Evolutionary conservation across 2,329 filamentous ascomycete species (phyloP).

Genomic region (Neonectria punicea): DNA sequence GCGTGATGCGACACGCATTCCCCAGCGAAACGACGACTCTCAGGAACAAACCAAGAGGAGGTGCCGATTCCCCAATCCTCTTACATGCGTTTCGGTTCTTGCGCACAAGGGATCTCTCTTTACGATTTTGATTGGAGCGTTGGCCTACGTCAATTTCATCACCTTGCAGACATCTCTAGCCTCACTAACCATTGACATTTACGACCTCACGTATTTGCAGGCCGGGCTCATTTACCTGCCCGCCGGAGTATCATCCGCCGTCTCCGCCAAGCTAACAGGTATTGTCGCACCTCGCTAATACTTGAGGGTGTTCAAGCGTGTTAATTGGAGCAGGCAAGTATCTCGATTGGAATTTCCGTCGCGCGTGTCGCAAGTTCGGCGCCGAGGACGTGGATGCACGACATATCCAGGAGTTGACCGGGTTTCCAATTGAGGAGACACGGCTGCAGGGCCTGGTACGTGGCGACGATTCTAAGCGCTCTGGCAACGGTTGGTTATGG

Average conservation of each 20-base stretch:
- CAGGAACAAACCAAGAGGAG: not conserved
- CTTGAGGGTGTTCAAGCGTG: not conserved
- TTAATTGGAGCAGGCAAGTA: slow-evolving; percentile 10
- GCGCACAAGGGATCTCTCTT: slow-evolving; percentile 6
- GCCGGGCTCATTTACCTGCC: slow-evolving; percentile 29
- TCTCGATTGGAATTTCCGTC: slow-evolving; percentile 12
- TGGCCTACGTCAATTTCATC: slow-evolving; percentile 28
- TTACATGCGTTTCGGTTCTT: slow-evolving; percentile 27
- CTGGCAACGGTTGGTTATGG: slow-evolving; percentile 3
- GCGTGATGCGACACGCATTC: not conserved
- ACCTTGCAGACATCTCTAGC: slow-evolving; percentile 17
- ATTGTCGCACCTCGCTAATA: not conserved
- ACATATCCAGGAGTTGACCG: not conserved
- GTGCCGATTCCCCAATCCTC: slow-evolving; percentile 26
- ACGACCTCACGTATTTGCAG: slow-evolving; percentile 28
- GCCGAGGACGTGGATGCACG: not conserved
- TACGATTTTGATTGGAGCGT: slow-evolving; percentile 26
- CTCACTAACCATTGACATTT: slow-evolving; percentile 18
- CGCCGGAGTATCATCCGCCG: not conserved
- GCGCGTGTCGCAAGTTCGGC: not conserved
- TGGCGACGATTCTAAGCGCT: not conserved
- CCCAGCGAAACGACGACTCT: not conserved
- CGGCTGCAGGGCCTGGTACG: slow-evolving; percentile 1
- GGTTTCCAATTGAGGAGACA: slow-evolving; percentile 11
- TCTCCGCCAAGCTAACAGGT: slow-evolving; percentile 9